Conservation (phyloP, 2,329 filamentous ascomycete genomes). For the Aspergillus ochraceus region DNA sequence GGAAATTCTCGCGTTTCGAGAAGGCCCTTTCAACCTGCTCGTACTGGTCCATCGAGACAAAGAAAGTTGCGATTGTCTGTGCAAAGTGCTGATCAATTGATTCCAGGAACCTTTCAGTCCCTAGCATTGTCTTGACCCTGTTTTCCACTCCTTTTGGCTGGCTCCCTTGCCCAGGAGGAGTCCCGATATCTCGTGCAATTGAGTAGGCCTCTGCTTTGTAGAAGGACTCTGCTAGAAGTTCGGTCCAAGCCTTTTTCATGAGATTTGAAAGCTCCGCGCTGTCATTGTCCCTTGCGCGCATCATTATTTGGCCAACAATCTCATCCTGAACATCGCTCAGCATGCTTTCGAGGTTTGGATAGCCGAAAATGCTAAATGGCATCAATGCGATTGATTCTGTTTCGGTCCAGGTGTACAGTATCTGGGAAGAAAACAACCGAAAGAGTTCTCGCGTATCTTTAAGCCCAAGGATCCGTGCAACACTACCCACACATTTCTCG, state of each 20-base stretch:
- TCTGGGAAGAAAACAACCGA: slow-evolving; percentile 78
- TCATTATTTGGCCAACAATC: slow-evolving; percentile 74
- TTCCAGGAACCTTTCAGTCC: slow-evolving; percentile 62
- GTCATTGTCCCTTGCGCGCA: slow-evolving; percentile 71
- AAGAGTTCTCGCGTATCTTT: slow-evolving; percentile 71
- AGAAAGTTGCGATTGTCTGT: slow-evolving; percentile 72
- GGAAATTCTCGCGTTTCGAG: slow-evolving; percentile 57
- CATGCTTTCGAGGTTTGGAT: slow-evolving; percentile 66
- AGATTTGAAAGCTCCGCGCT: slow-evolving; percentile 60
- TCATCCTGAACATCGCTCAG: slow-evolving; percentile 73
- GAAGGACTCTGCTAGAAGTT: slow-evolving; percentile 69
- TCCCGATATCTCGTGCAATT: slow-evolving; percentile 70
- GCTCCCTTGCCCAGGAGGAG: slow-evolving; percentile 42
- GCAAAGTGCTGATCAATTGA: slow-evolving; percentile 70
- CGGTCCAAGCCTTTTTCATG: slow-evolving; percentile 54
- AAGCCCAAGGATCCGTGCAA: slow-evolving; percentile 67
- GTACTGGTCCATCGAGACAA: slow-evolving; percentile 76
- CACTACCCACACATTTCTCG: slow-evolving; percentile 64
- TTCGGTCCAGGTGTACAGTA: slow-evolving; percentile 88
- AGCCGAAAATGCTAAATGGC: slow-evolving; percentile 84
- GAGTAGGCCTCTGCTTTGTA: slow-evolving; percentile 79
- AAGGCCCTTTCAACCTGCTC: slow-evolving; percentile 70
- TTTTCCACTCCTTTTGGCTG: slow-evolving; percentile 61
- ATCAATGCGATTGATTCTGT: slow-evolving; percentile 66
- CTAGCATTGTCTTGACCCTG: slow-evolving; percentile 68